Conservation (phyloP, 176 grass and related monocot species). For the Aegilops speltoides region DNA sequence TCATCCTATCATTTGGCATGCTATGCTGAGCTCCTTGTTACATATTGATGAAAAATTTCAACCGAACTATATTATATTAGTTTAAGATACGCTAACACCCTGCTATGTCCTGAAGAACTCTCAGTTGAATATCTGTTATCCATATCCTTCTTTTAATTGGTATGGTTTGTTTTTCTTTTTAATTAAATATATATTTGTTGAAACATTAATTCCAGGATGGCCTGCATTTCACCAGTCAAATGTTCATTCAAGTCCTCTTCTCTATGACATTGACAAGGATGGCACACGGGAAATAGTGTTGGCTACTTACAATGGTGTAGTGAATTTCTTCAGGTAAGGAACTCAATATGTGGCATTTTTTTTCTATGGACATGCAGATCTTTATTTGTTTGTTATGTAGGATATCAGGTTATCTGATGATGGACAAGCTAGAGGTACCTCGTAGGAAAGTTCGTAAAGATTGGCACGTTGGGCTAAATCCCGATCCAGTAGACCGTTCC, state of each 20-base stretch:
- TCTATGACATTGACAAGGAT: conserved; percentile 94
- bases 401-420: conserved; percentile 93
- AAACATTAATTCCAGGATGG: conserved; percentile 57
- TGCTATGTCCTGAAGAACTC: conserved; percentile 24
- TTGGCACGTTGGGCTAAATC: conserved; percentile 89
- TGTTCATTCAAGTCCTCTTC: conserved; percentile 83
- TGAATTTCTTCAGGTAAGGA: conserved; percentile 89
- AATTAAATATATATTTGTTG: conserved; percentile 5
- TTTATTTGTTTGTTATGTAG: conserved; percentile 58
- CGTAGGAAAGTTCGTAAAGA: conserved; percentile 88
- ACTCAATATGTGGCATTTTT: not conserved
- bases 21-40: not conserved
- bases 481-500: conserved; percentile 77
- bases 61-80: not conserved
- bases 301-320: conserved; percentile 89
- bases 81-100: too few species aligned
- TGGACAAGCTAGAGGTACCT: conserved; percentile 95
- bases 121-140: not conserved
- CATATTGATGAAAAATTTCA: conserved; percentile 10
- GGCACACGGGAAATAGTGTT: conserved; percentile 84
- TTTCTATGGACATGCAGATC: not conserved
- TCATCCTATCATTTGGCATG: conserved; percentile 21
- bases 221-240: conserved; percentile 96
- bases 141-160: not conserved
- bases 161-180: conserved; percentile 7